phyloP scores from a whole-genome alignment of 257 asterid species.

The Verbena officinalis region DNA sequence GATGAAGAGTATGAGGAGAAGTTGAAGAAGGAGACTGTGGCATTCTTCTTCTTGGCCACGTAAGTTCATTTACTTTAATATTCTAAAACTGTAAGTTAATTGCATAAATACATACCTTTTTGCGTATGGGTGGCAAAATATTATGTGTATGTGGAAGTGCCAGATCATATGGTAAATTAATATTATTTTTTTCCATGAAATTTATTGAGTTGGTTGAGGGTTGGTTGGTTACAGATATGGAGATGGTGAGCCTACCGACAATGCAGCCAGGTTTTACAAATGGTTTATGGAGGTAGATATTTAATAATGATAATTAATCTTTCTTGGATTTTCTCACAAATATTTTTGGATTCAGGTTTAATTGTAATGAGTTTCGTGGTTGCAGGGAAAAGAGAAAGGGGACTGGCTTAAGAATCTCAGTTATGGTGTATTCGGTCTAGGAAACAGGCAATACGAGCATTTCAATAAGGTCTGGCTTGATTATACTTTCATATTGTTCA shows the following conservation, averaged over 20 bases:
- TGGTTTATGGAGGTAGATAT: slow-evolving; percentile 88
- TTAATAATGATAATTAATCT: not conserved
- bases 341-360: slow-evolving; percentile 24
- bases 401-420: slow-evolving; percentile 79
- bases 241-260: slow-evolving; percentile 99
- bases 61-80: slow-evolving; percentile 42
- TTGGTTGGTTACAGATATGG: slow-evolving; percentile 81
- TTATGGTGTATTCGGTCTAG: slow-evolving; percentile 95
- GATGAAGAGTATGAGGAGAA: slow-evolving; percentile 94
- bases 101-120: slow-evolving; percentile 2
- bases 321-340: slow-evolving; percentile 19
- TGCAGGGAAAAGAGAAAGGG: slow-evolving; percentile 79
- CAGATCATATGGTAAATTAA: slow-evolving; percentile 24
- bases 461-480: slow-evolving; percentile 76
- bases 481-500: not conserved
- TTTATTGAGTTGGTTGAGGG: slow-evolving; percentile 47
- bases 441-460: slow-evolving; percentile 98
- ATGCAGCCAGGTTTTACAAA: slow-evolving; percentile 94
- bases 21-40: slow-evolving; percentile 76
- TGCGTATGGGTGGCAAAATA: slow-evolving; percentile 16
- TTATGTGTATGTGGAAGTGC: slow-evolving; percentile 17
- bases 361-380: slow-evolving; percentile 22
- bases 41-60: slow-evolving; percentile 96
- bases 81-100: slow-evolving; percentile 10
- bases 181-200: slow-evolving; percentile 13